Evolutionary conservation across 2,329 filamentous ascomycete species (phyloP).

Genomic region (Clarireedia hainanense): DNA sequence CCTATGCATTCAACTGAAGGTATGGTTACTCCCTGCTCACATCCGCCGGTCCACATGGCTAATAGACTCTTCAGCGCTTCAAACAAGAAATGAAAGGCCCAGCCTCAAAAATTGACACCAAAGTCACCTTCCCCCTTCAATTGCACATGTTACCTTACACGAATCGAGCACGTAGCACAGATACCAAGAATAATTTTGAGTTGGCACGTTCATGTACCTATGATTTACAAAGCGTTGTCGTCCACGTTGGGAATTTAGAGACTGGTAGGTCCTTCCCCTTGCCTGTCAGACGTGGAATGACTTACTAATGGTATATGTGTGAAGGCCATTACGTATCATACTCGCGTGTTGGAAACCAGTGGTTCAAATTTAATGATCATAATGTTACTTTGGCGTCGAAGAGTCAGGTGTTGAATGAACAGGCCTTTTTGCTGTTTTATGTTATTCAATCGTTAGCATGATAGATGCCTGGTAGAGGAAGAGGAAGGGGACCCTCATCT

Average conservation of each 20-base stretch:
- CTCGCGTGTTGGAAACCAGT: slow-evolving; percentile 41
- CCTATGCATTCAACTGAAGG: slow-evolving; percentile 87
- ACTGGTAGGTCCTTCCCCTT: slow-evolving; percentile 42
- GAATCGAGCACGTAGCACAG: slow-evolving; percentile 49
- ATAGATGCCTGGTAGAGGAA: not conserved
- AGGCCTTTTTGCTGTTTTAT: slow-evolving; percentile 91
- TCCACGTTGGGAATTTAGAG: slow-evolving; percentile 88
- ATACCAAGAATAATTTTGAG: slow-evolving; percentile 44
- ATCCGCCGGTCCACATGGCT: not conserved
- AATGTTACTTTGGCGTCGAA: slow-evolving; percentile 79
- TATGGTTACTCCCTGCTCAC: slow-evolving; percentile 28
- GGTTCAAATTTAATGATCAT: slow-evolving; percentile 95
- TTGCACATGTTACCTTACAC: slow-evolving; percentile 91
- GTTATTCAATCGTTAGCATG: slow-evolving; percentile 54
- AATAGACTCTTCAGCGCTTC: slow-evolving; percentile 44
- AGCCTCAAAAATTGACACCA: slow-evolving; percentile 81
- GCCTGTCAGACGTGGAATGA: too few relatives aligned
- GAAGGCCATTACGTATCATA: not conserved
- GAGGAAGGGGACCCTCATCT: too few relatives aligned
- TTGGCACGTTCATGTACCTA: slow-evolving; percentile 65
- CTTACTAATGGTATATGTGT: not conserved
- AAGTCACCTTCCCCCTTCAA: slow-evolving; percentile 75
- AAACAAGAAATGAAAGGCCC: slow-evolving; percentile 65
- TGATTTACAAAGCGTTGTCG: slow-evolving; percentile 81
- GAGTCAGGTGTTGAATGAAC: slow-evolving; percentile 74